Evolutionary conservation across 2,329 filamentous ascomycete species (phyloP), one percentile per base, ranked within the genome.

Genomic region (Sordariomycetes sp.): DNA sequence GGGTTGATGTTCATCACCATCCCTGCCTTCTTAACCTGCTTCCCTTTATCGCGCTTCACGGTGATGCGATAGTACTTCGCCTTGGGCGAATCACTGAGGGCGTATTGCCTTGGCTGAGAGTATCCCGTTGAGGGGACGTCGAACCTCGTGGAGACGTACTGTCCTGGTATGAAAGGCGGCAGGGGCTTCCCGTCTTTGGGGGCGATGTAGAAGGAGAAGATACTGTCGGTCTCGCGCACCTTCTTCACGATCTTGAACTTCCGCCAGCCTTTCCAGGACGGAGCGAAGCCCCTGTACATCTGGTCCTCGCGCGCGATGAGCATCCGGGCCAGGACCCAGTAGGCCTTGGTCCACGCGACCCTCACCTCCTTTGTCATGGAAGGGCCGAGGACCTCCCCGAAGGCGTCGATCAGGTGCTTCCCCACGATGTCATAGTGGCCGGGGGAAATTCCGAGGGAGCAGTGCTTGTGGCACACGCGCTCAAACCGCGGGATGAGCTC

Each of bases 371-470:
- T 73, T 1, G 86, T 90, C 72, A 87, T 82, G 24, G 80, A 81
- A 1, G 78, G 77, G 3, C 87, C 87, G 1, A 91, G 79, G 0
- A 90, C 81, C 51, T 82, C 76, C 25, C 76, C 78, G 71, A 91
- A 88, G 1, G 87, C 84, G 28, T 78, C 76, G 51, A 91, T 76
- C 14, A 91, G 77, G 66, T 87, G 83, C 65, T 82, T 81, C 58
- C 84, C 87, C 3, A 91, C 86, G 51, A 89, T 80, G 37, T 78
- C 76, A 69, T 90, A 91, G 61, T 90, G 83, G 46, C 87, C 83
- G 0, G 87, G 80, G 58, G 74, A 75, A 66, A 91, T 83, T 64
- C 82, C 82, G 1, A 91, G 76, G 1, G 83, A 87, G 60, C 81
- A 87, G 69, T 91, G 88, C 71, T 90, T 90, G 68, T 90, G 82